These are phyloP conservation scores for Chytriomyces sp. DNA, from an alignment of 192 early-diverging fungal species.

Conservation along the genomic window DNA sequence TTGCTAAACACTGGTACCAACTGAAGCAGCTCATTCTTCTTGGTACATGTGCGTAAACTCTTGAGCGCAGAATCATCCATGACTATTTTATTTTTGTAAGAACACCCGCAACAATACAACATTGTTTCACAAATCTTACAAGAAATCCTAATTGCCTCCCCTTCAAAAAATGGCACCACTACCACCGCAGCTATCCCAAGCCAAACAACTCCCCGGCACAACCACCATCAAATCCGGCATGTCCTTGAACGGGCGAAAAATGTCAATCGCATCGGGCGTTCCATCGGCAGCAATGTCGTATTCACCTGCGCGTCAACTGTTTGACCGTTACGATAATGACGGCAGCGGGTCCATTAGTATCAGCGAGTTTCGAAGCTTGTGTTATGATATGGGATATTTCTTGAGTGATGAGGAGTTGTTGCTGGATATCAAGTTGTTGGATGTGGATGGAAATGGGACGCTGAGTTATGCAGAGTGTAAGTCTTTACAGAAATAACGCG, in stretches of 20 bases:
- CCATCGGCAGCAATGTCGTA: slow-evolving; percentile 1
- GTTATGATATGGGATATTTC: slow-evolving; percentile 50
- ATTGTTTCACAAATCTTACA: too few relatives aligned
- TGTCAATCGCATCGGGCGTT: background rate
- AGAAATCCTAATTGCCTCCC: background rate
- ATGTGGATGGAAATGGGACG: slow-evolving; percentile 45
- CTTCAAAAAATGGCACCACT: slow-evolving; percentile 24
- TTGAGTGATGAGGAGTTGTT: slow-evolving; percentile 44
- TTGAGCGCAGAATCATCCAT: slow-evolving; percentile 64
- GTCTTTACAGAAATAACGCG: background rate
- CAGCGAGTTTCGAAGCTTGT: slow-evolving; percentile 43
- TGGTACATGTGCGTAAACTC: slow-evolving; percentile 26
- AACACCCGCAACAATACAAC: too few relatives aligned
- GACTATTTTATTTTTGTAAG: too few relatives aligned
- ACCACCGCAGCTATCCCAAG: background rate
- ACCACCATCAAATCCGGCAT: background rate
- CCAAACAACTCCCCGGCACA: slow-evolving; percentile 20
- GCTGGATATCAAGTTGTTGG: slow-evolving; percentile 40
- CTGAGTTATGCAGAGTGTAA: slow-evolving; percentile 43
- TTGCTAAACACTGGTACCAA: slow-evolving; percentile 41
- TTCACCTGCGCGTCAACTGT: slow-evolving; percentile 1
- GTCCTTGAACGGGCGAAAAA: background rate
- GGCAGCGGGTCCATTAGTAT: slow-evolving; percentile 40
- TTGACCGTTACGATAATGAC: slow-evolving; percentile 46
- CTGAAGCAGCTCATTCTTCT: slow-evolving; percentile 23